These are phyloP conservation scores for Mesotaenium endlicherianum DNA, from an alignment of 139 green algal genomes.

Conservation along the genomic window DNA sequence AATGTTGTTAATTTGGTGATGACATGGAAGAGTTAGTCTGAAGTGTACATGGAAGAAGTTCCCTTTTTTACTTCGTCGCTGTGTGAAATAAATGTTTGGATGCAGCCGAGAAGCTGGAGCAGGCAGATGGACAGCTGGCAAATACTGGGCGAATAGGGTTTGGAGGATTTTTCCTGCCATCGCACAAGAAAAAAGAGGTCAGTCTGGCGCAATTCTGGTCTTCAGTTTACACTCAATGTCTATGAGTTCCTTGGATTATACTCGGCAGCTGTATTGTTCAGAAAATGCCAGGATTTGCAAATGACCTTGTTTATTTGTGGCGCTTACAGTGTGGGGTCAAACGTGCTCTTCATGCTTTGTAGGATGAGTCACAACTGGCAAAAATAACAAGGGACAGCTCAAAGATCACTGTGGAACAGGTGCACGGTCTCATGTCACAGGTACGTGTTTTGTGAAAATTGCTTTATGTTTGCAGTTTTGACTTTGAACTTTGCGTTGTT, in stretches of 20 bases:
- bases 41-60: no score
- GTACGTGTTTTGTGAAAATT: constrained; percentile 34
- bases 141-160: constrained; percentile 59
- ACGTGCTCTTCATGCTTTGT: no score
- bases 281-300: background rate
- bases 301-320: no score
- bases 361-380: constrained; percentile 48
- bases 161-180: constrained; percentile 61
- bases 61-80: no score
- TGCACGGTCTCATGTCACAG: constrained; percentile 81
- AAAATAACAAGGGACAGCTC: constrained; percentile 58
- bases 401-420: constrained; percentile 78
- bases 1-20: background rate
- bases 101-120: constrained; percentile 86
- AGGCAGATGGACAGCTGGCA: constrained; percentile 62
- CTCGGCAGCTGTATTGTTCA: background rate
- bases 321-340: no score
- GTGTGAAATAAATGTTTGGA: background rate
- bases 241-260: background rate
- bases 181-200: constrained; percentile 54
- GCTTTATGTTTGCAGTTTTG: background rate
- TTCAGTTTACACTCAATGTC: background rate
- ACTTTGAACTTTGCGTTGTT: background rate
- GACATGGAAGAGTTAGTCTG: background rate
- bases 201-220: background rate